phyloP scores from a whole-genome alignment of 2,329 filamentous ascomycete species.

The Claviceps pazoutovae region DNA sequence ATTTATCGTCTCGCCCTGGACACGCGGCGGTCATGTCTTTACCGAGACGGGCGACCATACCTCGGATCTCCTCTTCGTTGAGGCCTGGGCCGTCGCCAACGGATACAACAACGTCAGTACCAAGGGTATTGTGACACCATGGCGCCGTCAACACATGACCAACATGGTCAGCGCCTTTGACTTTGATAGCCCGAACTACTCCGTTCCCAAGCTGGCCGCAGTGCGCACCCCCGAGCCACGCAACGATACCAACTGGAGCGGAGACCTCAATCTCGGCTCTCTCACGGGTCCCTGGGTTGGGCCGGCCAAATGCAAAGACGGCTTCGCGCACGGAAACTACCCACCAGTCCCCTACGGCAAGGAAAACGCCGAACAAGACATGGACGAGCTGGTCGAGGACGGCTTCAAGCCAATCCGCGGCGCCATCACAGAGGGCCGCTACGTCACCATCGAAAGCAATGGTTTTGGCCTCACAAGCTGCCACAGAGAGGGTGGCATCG shows the following conservation, averaged over 20 bases:
- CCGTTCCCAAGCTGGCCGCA: constrained; percentile 5
- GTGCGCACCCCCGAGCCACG: constrained; percentile 16
- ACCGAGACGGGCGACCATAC: constrained; percentile 39
- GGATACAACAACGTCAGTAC: constrained; percentile 16
- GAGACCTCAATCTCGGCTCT: constrained; percentile 9
- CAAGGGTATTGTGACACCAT: constrained; percentile 12
- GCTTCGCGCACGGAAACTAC: constrained; percentile 17
- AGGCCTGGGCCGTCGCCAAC: constrained; percentile 25
- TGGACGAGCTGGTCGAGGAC: constrained; percentile 55
- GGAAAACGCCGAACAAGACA: constrained; percentile 56
- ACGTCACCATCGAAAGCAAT: constrained; percentile 31
- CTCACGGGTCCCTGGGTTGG: constrained; percentile 10
- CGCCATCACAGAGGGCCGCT: constrained; percentile 37
- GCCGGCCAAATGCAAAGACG: constrained; percentile 6
- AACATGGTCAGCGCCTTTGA: constrained; percentile 21
- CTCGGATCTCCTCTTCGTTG: constrained; percentile 38
- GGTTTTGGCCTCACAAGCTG: constrained; percentile 23
- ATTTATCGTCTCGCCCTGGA: constrained; percentile 40
- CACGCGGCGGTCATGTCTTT: constrained; percentile 38
- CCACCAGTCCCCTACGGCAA: constrained; percentile 7
- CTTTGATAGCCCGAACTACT: constrained; percentile 22
- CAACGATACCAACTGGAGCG: constrained; percentile 11
- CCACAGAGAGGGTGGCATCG: constrained; percentile 12
- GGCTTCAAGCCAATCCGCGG: constrained; percentile 39
- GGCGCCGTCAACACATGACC: constrained; percentile 17